phyloP scores from a whole-genome alignment of 495 filamentous ascomycete species.

The Penicillium crystallinum region DNA sequence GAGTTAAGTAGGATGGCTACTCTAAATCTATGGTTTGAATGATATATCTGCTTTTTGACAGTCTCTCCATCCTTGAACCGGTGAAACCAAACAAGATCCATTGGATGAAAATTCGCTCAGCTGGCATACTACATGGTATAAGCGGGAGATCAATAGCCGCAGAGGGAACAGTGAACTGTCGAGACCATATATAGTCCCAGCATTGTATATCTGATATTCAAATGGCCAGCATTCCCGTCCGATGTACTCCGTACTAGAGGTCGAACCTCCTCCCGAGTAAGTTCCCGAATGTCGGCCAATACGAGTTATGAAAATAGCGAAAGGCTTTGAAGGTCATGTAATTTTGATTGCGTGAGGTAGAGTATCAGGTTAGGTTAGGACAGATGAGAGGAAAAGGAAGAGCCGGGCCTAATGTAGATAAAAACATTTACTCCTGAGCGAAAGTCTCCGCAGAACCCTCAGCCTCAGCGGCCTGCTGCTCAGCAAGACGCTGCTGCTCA shows the following conservation, averaged over 20 bases:
- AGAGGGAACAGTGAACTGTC: not conserved
- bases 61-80: no score
- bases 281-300: not conserved
- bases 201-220: not conserved
- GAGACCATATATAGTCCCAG: not conserved
- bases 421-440: conserved; percentile 44
- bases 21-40: no score
- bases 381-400: conserved; percentile 32
- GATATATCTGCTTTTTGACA: no score
- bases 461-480: conserved; percentile 52
- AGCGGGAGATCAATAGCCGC: not conserved
- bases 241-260: not conserved
- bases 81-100: no score
- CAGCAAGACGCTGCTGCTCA: conserved; percentile 62
- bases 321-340: conserved; percentile 34
- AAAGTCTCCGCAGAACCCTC: conserved; percentile 43
- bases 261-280: not conserved
- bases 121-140: not conserved
- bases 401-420: conserved; percentile 26
- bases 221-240: not conserved
- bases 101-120: not conserved
- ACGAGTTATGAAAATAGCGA: not conserved
- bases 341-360: conserved; percentile 43
- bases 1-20: no score
- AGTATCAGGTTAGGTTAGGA: conserved; percentile 35